Evolutionary conservation across 148 eudicot species (phyloP), one percentile per base, ranked within the genome.

Genomic region (Cornus kousa): DNA sequence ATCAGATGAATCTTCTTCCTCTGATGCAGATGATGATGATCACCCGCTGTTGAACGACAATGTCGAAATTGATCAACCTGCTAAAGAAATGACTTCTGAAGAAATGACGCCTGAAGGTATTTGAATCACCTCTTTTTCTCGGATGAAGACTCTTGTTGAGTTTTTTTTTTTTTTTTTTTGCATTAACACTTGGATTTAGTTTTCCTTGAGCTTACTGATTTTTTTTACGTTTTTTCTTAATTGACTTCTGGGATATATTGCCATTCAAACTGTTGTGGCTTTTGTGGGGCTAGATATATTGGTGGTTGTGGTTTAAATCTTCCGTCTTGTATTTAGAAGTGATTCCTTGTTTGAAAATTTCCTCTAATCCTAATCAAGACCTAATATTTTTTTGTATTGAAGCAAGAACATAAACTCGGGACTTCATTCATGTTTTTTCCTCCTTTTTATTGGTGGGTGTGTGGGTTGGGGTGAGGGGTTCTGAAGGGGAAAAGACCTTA

Each of bases 1-100:
- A 78, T 85, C 88, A 20, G 93, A 90, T 80, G 91, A 85, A 64
- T 84, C 87, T 9, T 88, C 86, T 37, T 74, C 69, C 67, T 85
- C 87, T 71, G 88, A 88, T 69, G 74, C 73, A 8, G 77, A 82
- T 72, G 75, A 73, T 74, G 78, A 43, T 72, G 82, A 32, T 67
- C 81, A 50, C 78, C 71, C 83, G 59, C 77, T 77, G 64, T 72
- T 23, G 57, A 64, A 24, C 40, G 64, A 68, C 19, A 80, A 83
- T 24, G 69, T 78, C 3, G 0, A 67, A 64, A 69, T 74, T 73
- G 76, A 53, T 75, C 85, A 83, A 55, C 87, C 86, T 70, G 82
- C 80, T 46, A 37, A 71, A 53, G 70, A 28, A 17, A 59, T 48
- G 22, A 78, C 70, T 28, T 28, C 28, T 46, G 35, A 71, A 53